phyloP scores from a whole-genome alignment of 176 grass and related monocot genomes.

The Leersia perrieri region DNA sequence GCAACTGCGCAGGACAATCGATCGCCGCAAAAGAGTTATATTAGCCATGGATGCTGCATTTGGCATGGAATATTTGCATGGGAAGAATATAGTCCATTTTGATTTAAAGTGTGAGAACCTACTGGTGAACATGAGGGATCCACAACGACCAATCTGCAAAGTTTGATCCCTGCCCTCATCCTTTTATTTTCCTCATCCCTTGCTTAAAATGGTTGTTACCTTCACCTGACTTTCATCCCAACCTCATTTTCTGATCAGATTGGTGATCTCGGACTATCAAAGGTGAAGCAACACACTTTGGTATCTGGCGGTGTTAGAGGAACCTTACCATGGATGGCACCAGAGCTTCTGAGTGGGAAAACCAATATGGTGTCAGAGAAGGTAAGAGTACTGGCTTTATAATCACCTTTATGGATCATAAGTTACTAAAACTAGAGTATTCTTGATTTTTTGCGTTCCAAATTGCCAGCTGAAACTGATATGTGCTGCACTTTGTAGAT shows the following conservation, averaged over 20 bases:
- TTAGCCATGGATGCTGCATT: slow-evolving; percentile 97
- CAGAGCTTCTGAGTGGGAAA: slow-evolving; percentile 93
- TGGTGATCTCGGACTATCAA: slow-evolving; percentile 95
- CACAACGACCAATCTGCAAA: slow-evolving; percentile 92
- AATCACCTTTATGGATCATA: not conserved
- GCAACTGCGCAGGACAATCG: slow-evolving; percentile 66
- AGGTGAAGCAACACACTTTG: slow-evolving; percentile 96
- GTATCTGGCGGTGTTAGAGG: slow-evolving; percentile 97
- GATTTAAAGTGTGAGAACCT: slow-evolving; percentile 98
- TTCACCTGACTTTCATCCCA: slow-evolving; percentile 19
- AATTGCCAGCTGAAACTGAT: not conserved
- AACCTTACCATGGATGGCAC: slow-evolving; percentile 99
- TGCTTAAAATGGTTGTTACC: not conserved
- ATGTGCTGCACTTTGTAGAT: slow-evolving; percentile 49
- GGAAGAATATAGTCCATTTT: slow-evolving; percentile 96
- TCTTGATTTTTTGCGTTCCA: slow-evolving; percentile 5
- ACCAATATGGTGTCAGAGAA: slow-evolving; percentile 98
- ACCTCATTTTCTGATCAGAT: slow-evolving; percentile 54
- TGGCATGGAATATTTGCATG: slow-evolving; percentile 99
- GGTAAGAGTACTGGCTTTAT: slow-evolving; percentile 42
- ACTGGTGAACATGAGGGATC: slow-evolving; percentile 96
- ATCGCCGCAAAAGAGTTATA: slow-evolving; percentile 94
- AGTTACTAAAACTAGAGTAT: slow-evolving; percentile 6
- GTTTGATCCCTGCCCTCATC: slow-evolving; percentile 27
- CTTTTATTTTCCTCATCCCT: not conserved